Evolutionary conservation across 805 yeast genomes (phyloP).

Genomic region (Myxozyma geophila): DNA sequence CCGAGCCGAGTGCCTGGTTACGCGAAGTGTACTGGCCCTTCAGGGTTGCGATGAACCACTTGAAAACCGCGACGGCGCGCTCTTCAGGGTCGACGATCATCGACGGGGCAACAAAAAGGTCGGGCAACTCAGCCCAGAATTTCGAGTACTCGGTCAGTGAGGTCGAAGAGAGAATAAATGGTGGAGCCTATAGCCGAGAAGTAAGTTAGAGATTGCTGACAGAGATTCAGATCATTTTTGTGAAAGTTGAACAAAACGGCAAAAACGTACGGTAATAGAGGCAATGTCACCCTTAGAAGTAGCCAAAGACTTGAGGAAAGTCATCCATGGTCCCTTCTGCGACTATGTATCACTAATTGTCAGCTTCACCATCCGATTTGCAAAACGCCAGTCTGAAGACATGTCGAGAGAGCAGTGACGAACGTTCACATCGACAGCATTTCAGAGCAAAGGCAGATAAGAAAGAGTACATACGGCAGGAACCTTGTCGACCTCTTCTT

Average conservation of each 20-base stretch:
- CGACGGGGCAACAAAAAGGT: constrained; percentile 73
- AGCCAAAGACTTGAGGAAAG: constrained; percentile 87
- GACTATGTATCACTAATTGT: constrained; percentile 1
- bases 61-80: constrained; percentile 79
- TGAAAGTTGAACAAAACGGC: neutral
- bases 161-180: constrained; percentile 88
- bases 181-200: constrained; percentile 66
- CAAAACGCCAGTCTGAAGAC: too few species aligned
- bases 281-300: constrained; percentile 93
- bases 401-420: too few species aligned
- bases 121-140: constrained; percentile 89
- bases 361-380: too few species aligned
- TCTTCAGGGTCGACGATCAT: constrained; percentile 53
- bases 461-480: constrained; percentile 12
- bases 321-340: constrained; percentile 72
- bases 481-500: constrained; percentile 9
- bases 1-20: constrained; percentile 89
- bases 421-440: neutral
- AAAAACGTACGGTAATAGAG: constrained; percentile 60
- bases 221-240: neutral
- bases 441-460: neutral
- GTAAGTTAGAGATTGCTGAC: neutral
- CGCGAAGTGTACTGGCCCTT: constrained; percentile 93
- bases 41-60: constrained; percentile 89
- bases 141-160: constrained; percentile 90